These are phyloP conservation scores for Fusarium torulosum DNA, from an alignment of 2,329 filamentous ascomycete genomes.

Conservation along the genomic window DNA sequence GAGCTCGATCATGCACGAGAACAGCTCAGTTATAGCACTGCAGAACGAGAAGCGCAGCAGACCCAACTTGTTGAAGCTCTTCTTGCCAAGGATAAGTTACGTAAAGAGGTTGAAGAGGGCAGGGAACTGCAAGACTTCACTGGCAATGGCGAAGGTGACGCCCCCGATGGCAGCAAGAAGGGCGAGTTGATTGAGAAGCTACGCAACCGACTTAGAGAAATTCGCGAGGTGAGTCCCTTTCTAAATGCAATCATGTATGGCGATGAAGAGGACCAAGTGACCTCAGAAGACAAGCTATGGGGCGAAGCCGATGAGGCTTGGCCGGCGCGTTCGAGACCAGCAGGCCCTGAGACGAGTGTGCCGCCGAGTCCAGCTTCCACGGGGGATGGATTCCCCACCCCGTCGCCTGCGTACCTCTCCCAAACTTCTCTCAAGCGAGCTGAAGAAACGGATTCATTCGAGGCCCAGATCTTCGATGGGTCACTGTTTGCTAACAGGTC, in stretches of 20 bases:
- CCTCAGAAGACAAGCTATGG: not conserved
- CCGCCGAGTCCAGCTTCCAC: not conserved
- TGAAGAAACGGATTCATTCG: not conserved
- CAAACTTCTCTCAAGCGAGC: slow-evolving; percentile 9
- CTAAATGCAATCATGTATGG: slow-evolving; percentile 17
- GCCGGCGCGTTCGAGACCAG: not conserved
- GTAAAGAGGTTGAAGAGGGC: slow-evolving; percentile 64
- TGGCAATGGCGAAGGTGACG: slow-evolving; percentile 51
- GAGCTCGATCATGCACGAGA: slow-evolving; percentile 69
- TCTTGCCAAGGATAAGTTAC: slow-evolving; percentile 70
- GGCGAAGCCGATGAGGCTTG: slow-evolving; percentile 3
- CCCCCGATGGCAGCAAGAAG: slow-evolving; percentile 56
- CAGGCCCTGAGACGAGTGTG: not conserved
- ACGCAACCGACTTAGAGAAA: slow-evolving; percentile 65
- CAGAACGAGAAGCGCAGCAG: slow-evolving; percentile 69
- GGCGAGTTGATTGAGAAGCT: slow-evolving; percentile 70
- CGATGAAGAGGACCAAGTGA: slow-evolving; percentile 29
- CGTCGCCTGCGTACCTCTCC: slow-evolving; percentile 8
- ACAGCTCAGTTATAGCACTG: slow-evolving; percentile 61
- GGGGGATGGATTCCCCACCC: not conserved
- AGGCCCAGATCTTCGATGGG: not conserved
- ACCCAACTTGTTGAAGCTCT: slow-evolving; percentile 71
- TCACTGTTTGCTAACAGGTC: slow-evolving; percentile 30
- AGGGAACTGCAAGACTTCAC: slow-evolving; percentile 58
- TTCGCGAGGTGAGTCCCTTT: slow-evolving; percentile 67